A percentile compares a stretch with the other conserved stretches of the same genome.
phyloP scores from a whole-genome alignment of 352 stramenopile species.

The Pythium dissimile region DNA sequence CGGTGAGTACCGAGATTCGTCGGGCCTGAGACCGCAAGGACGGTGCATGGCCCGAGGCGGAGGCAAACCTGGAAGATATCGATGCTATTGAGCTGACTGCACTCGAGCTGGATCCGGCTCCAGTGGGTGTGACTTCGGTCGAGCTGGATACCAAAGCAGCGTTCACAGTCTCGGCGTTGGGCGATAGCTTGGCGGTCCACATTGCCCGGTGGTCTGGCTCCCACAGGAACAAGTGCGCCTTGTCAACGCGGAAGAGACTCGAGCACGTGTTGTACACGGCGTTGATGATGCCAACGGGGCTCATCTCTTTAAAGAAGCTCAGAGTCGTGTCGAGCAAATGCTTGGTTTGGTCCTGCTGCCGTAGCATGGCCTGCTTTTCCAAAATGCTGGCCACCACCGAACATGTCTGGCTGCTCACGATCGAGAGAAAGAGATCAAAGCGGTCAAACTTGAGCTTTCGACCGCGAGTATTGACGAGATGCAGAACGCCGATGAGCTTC shows the following conservation, averaged over 20 bases:
- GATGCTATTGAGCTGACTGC: not conserved
- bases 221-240: constrained; percentile 66
- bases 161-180: constrained; percentile 18
- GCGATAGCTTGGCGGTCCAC: constrained; percentile 69
- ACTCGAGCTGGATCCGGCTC: not conserved
- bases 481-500: constrained; percentile 60
- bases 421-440: constrained; percentile 75
- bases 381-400: constrained; percentile 67
- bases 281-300: constrained; percentile 71
- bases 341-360: constrained; percentile 61
- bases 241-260: constrained; percentile 59
- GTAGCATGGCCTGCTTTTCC: constrained; percentile 60
- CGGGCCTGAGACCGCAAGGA: constrained; percentile 28
- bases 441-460: constrained; percentile 57
- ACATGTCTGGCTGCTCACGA: constrained; percentile 62
- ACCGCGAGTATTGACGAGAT: constrained; percentile 70
- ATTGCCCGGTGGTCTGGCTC: constrained; percentile 45
- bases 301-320: constrained; percentile 83
- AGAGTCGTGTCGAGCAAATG: constrained; percentile 67
- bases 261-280: constrained; percentile 74
- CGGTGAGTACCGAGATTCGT: constrained; percentile 56
- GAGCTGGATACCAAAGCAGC: not conserved
- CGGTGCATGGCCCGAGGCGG: not conserved
- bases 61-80: not conserved
- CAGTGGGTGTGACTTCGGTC: not conserved